A percentile compares a stretch with the other conserved stretches of the same genome.
Evolutionary conservation across 164 flowering plant species (phyloP).

Genomic region (Santalum album): DNA sequence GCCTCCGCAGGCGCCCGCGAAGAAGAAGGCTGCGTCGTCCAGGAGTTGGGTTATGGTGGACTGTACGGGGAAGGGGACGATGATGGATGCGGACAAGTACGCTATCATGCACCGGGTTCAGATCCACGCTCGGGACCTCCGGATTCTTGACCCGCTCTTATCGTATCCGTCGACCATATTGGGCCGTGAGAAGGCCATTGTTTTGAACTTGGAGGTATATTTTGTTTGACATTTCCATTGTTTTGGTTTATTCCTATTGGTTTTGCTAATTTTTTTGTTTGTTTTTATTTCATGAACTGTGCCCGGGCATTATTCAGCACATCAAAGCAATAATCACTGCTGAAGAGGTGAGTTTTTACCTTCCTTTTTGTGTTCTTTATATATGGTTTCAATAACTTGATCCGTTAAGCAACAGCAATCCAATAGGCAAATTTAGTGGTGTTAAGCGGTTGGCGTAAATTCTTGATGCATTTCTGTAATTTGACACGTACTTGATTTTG

Average conservation of each 20-base stretch:
- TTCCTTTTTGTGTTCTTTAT: no score
- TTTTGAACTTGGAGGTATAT: slow-evolving; percentile 79
- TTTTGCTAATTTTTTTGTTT: neutral
- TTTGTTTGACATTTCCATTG: neutral
- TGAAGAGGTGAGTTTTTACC: slow-evolving; percentile 54
- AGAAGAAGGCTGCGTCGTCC: slow-evolving; percentile 56
- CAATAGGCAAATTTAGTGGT: no score
- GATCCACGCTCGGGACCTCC: slow-evolving; percentile 87
- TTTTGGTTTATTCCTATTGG: neutral
- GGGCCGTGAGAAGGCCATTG: slow-evolving; percentile 86
- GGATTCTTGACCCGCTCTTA: slow-evolving; percentile 81
- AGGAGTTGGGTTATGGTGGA: slow-evolving; percentile 75
- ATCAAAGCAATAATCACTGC: slow-evolving; percentile 91
- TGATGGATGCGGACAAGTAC: slow-evolving; percentile 76
- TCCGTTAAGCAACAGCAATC: no score
- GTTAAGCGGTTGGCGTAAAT: no score
- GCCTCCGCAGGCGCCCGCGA: slow-evolving; percentile 26
- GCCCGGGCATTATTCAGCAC: no score
- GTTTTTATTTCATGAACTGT: slow-evolving; percentile 3
- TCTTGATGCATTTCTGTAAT: no score
- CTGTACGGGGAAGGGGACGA: slow-evolving; percentile 42
- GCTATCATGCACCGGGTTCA: slow-evolving; percentile 83
- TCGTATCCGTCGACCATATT: slow-evolving; percentile 94
- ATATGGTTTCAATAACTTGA: no score
- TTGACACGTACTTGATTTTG: no score